Evolutionary conservation across 2,329 filamentous ascomycete genomes (phyloP).

Genomic region (Hymenoscyphus albidus): DNA sequence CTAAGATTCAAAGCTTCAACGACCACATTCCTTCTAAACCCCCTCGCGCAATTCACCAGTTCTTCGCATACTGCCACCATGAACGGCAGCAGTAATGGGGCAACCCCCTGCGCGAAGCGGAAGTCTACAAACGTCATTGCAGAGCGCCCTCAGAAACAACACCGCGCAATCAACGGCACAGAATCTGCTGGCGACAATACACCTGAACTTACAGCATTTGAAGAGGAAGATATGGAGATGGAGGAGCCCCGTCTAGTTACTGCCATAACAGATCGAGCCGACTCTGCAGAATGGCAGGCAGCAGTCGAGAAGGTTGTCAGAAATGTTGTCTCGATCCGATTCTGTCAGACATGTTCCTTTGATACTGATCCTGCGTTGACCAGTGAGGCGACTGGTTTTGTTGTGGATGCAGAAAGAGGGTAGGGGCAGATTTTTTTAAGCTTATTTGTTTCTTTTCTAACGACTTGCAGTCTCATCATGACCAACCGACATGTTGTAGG

Average conservation of each 20-base stretch:
- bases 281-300: constrained; percentile 84
- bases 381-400: constrained; percentile 95
- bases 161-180: constrained; percentile 33
- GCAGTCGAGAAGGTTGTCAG: constrained; percentile 92
- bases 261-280: constrained; percentile 37
- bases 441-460: constrained; percentile 26
- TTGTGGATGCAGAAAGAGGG: constrained; percentile 90
- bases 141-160: constrained; percentile 35
- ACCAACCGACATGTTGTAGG: constrained; percentile 93
- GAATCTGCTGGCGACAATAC: constrained; percentile 35
- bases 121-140: constrained; percentile 30
- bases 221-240: constrained; percentile 34
- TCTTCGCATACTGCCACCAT: constrained; percentile 19
- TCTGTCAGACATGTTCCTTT: constrained; percentile 96
- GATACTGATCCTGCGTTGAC: constrained; percentile 93
- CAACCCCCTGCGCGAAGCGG: constrained; percentile 29
- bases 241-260: constrained; percentile 37
- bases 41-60: neutral
- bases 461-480: constrained; percentile 61
- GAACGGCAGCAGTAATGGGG: constrained; percentile 30
- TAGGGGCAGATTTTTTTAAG: constrained; percentile 30
- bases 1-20: neutral
- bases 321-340: constrained; percentile 97
- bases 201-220: constrained; percentile 26
- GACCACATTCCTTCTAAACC: neutral